Evolutionary conservation across 2,329 filamentous ascomycete species (phyloP).

Genomic region (Decorospora gaudefroyi): DNA sequence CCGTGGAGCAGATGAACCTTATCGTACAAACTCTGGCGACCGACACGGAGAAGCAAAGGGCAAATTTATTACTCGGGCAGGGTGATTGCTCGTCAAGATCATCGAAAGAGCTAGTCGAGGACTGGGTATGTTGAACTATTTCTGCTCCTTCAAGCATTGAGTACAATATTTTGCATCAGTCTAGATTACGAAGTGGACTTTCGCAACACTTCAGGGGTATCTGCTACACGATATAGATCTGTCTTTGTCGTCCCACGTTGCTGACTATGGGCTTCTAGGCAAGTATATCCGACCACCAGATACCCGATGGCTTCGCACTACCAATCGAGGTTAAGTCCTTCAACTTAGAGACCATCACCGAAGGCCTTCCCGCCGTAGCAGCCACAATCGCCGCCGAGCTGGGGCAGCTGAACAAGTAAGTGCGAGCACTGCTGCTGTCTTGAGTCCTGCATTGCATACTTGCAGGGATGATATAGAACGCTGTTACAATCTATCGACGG

Average conservation of each 20-base stretch:
- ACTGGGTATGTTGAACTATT: conserved; percentile 25
- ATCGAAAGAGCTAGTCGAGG: conserved; percentile 19
- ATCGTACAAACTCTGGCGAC: conserved; percentile 49
- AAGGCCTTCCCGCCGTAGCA: conserved; percentile 53
- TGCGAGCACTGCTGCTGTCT: no score
- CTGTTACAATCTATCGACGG: no score
- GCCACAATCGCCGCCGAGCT: conserved; percentile 54
- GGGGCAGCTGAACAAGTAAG: conserved; percentile 66
- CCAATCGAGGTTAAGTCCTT: conserved; percentile 62
- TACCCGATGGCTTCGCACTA: conserved; percentile 61
- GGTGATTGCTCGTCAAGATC: conserved; percentile 26
- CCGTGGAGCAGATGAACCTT: conserved; percentile 63
- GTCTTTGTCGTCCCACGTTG: neutral
- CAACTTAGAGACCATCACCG: conserved; percentile 46
- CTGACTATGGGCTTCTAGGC: conserved; percentile 14
- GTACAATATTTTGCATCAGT: no score
- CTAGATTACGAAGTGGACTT: no score
- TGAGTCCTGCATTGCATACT: no score
- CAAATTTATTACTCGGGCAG: conserved; percentile 62
- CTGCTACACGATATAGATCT: no score
- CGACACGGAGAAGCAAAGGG: conserved; percentile 56
- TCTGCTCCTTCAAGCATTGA: no score
- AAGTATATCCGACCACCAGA: conserved; percentile 56
- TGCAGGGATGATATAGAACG: no score
- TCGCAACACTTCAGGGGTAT: no score